Evolutionary conservation across 169 alveolate species (phyloP).

Genomic region (Neospora caninum): DNA sequence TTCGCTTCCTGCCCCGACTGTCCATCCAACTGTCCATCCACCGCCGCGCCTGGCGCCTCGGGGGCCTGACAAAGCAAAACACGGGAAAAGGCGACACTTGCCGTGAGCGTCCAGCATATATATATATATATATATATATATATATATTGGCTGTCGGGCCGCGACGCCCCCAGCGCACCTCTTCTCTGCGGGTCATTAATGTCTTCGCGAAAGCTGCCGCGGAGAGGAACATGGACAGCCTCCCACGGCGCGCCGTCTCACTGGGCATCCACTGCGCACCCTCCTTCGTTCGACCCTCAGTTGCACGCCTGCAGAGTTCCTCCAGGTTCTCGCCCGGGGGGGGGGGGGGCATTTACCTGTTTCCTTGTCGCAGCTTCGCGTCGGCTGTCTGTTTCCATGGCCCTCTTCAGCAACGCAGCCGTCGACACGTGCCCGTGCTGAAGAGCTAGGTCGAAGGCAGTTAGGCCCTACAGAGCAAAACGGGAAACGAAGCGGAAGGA

Average conservation of each 20-base stretch:
- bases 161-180: background rate
- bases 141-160: background rate
- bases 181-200: background rate
- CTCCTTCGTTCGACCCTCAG: background rate
- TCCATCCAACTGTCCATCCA: background rate
- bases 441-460: constrained; percentile 24
- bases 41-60: background rate
- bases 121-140: constrained; percentile 1
- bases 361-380: background rate
- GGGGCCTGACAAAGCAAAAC: background rate
- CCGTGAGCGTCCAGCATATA: background rate
- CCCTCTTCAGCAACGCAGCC: background rate
- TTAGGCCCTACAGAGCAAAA: background rate
- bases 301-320: background rate
- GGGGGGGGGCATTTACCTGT: background rate
- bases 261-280: background rate
- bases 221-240: background rate
- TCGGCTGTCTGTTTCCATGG: background rate
- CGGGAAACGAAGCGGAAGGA: background rate
- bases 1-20: background rate
- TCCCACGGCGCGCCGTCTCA: background rate
- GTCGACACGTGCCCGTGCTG: background rate
- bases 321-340: background rate
- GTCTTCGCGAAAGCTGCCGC: background rate
- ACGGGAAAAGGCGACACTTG: too few relatives aligned